These are phyloP conservation scores for Penicillium mononematosum DNA, from an alignment of 495 filamentous ascomycete genomes.

Conservation along the genomic window DNA sequence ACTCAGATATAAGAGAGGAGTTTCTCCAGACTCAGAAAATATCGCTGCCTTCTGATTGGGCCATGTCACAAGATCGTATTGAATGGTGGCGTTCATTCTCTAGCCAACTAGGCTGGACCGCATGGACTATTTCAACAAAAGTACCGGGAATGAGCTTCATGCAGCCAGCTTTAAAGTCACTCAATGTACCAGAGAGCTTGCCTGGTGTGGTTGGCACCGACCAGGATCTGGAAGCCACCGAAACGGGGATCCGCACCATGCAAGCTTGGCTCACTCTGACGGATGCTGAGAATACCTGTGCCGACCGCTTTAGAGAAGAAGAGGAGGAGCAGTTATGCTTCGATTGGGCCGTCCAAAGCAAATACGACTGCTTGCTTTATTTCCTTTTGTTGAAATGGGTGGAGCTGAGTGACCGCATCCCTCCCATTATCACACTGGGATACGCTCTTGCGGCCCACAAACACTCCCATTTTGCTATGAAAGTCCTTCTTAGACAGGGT, in stretches of 20 bases:
- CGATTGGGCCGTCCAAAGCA: too few relatives aligned
- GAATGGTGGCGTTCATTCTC: slow-evolving; percentile 25
- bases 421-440: too few relatives aligned
- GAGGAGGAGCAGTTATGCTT: too few relatives aligned
- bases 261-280: slow-evolving; percentile 7
- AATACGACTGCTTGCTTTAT: too few relatives aligned
- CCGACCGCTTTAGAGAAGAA: too few relatives aligned
- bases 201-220: background rate
- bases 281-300: too few relatives aligned
- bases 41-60: background rate
- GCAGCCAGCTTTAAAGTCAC: background rate
- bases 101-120: slow-evolving; percentile 32
- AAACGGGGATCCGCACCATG: background rate
- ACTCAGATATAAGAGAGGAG: slow-evolving; percentile 18
- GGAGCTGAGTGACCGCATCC: too few relatives aligned
- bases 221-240: background rate
- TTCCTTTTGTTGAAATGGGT: too few relatives aligned
- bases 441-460: too few relatives aligned
- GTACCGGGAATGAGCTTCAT: slow-evolving; percentile 10
- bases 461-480: too few relatives aligned
- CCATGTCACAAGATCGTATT: background rate
- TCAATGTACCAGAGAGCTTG: slow-evolving; percentile 7
- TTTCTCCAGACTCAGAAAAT: background rate
- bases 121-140: slow-evolving; percentile 26
- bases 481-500: too few relatives aligned